Evolutionary conservation across 108 stramenopile genomes (phyloP).

Genomic region (Skeletonema potamos): DNA sequence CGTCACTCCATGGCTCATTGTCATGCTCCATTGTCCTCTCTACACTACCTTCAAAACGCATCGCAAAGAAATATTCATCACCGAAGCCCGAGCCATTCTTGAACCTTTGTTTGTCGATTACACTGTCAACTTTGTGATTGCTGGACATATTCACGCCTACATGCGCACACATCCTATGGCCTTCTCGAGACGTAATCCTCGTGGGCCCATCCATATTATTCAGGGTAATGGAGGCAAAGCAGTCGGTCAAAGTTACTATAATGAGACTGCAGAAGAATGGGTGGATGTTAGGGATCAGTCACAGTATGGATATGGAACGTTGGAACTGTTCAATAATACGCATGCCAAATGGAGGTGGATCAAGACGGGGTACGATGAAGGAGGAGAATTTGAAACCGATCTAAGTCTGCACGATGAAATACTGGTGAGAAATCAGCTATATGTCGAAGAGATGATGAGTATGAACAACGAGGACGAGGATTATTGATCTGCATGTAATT

Average conservation of each 20-base stretch:
- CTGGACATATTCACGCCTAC: constrained; percentile 94
- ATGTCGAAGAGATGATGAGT: constrained; percentile 7
- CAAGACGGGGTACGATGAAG: constrained; percentile 35
- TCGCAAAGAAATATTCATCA: constrained; percentile 59
- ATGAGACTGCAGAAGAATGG: constrained; percentile 76
- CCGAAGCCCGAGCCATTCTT: constrained; percentile 63
- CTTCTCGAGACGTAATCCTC: constrained; percentile 35
- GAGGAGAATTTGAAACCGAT: constrained; percentile 10
- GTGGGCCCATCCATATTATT: constrained; percentile 83
- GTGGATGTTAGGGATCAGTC: constrained; percentile 79
- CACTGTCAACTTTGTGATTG: constrained; percentile 84
- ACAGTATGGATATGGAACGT: constrained; percentile 83
- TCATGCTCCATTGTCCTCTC: constrained; percentile 78
- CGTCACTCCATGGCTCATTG: constrained; percentile 81
- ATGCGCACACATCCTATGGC: constrained; percentile 70
- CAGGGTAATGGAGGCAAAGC: constrained; percentile 91
- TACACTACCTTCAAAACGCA: constrained; percentile 82
- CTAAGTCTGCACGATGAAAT: constrained; percentile 23
- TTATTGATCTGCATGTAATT: no score
- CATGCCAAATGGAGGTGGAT: constrained; percentile 81
- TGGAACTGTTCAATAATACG: constrained; percentile 69
- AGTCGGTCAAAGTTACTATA: constrained; percentile 69
- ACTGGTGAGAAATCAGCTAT: constrained; percentile 33
- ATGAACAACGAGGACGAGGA: no score
- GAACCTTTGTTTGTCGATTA: constrained; percentile 84